Conservation (phyloP, 2,329 filamentous ascomycete species). For the Pyricularia pennisetigena region DNA sequence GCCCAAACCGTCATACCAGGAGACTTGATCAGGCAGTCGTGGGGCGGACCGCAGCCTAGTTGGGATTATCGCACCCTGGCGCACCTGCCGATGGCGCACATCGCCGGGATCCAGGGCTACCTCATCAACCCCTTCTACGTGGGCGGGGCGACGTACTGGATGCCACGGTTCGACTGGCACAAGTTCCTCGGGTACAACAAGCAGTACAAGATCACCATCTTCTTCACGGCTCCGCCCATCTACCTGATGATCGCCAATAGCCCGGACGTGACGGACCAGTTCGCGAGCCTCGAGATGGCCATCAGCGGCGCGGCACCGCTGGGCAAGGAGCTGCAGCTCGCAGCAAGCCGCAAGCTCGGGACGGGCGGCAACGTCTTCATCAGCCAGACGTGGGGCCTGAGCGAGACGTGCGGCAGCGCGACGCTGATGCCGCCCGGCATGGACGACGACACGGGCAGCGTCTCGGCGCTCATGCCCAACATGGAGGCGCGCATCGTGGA, state of each 20-base stretch:
- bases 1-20: conserved; percentile 22
- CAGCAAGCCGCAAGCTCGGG: conserved; percentile 37
- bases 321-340: conserved; percentile 40
- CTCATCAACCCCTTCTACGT: conserved; percentile 27
- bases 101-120: conserved; percentile 34
- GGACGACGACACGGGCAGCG: conserved; percentile 69
- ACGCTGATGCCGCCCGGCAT: conserved; percentile 77
- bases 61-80: conserved; percentile 25
- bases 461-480: conserved; percentile 68
- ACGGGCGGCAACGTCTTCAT: conserved; percentile 19
- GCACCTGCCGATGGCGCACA: conserved; percentile 35
- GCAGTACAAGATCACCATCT: conserved; percentile 37
- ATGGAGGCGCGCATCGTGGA: conserved; percentile 85
- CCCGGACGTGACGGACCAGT: conserved; percentile 43
- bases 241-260: conserved; percentile 49
- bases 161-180: conserved; percentile 47
- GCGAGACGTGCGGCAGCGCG: conserved; percentile 82
- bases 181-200: conserved; percentile 43
- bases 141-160: conserved; percentile 46
- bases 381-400: conserved; percentile 48
- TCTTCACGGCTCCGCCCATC: conserved; percentile 53
- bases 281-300: conserved; percentile 36
- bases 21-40: conserved; percentile 19
- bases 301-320: conserved; percentile 47
- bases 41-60: conserved; percentile 14